Base-by-base conservation (phyloP, 1,139 yeast species). In the Blastobotrys indianensis region DNA sequence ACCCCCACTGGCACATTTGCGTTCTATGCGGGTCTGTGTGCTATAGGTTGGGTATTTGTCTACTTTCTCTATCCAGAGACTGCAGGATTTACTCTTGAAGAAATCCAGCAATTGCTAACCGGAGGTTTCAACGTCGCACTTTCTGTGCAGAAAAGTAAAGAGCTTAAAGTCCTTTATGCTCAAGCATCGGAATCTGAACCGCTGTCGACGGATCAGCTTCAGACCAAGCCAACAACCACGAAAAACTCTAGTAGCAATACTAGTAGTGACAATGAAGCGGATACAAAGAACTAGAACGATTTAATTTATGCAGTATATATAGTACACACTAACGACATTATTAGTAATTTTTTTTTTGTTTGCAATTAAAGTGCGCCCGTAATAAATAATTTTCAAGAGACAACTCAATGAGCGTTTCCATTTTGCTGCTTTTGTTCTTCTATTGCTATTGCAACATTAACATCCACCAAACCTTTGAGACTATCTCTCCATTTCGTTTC, bases 1-100 rank as follows among this genome's bases (percentile, higher is more conserved):
- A 87, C 97, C 1, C 97, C 97, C 37, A 79, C 95, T 0, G 97
- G 97, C 34, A 90, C 97, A 0, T 90, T 90, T 67, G 78, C 90
- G 4, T 77, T 90, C 55, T 90, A 86, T 64, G 97, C 95, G 1
- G 95, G 80, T 1, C 74, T 90, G 48, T 80, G 94, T 63, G 72
- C 77, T 10, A 57, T 85, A 3, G 79, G 97, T 0, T 76, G 82
- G 63, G 56, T 85, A 5, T 80, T 86, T 62, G 84, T 85, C 37
- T 84, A 72, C 68, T 82, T 87, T 74, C 79, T 87, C 59, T 85
- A 88, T 60, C 97, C 97, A 30, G 97, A 90, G 68, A 79, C 94
- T 37, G 80, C 95, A 2, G 94, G 94, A 37, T 75, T 90, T 62
- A 88, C 86, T 58, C 73, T 90, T 54, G 97, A 90, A 65, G 97